phyloP scores from a whole-genome alignment of 2,329 filamentous ascomycete species.

The Colletotrichum sojae region DNA sequence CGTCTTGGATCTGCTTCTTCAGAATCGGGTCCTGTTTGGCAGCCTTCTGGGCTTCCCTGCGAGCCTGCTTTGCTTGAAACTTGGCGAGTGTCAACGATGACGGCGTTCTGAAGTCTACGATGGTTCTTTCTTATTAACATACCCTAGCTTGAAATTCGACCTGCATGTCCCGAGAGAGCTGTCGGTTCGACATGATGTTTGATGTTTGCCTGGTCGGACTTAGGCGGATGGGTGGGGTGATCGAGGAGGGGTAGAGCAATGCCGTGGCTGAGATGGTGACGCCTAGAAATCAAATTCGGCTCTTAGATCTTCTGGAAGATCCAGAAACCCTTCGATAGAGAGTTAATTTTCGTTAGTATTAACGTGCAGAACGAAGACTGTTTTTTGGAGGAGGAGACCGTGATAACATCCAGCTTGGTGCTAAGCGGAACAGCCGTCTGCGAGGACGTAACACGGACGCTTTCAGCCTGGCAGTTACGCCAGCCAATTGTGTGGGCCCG shows the following conservation, averaged over 20 bases:
- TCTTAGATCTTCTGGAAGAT: neutral
- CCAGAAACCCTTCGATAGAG: too few relatives aligned
- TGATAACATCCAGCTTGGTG: too few relatives aligned
- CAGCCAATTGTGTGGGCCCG: too few relatives aligned
- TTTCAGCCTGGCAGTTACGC: too few relatives aligned
- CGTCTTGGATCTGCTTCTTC: constrained; percentile 74
- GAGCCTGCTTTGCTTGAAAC: constrained; percentile 75
- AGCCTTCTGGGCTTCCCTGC: constrained; percentile 72
- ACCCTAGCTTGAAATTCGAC: constrained; percentile 74
- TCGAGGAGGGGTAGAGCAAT: neutral
- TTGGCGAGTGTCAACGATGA: constrained; percentile 43
- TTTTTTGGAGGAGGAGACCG: too few relatives aligned
- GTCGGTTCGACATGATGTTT: constrained; percentile 69
- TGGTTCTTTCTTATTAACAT: constrained; percentile 38
- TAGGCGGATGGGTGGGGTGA: constrained; percentile 3
- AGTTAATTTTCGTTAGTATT: too few relatives aligned
- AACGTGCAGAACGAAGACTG: too few relatives aligned
- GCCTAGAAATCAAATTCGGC: neutral
- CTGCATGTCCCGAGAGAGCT: constrained; percentile 72
- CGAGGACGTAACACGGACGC: too few relatives aligned
- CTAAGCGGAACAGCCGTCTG: too few relatives aligned
- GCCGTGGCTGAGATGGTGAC: neutral
- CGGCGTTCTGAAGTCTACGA: neutral
- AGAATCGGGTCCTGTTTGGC: constrained; percentile 72
- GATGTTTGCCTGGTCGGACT: neutral